A percentile compares a stretch with the other conserved stretches of the same genome.
Conservation (phyloP, 345 rosid species). For the Microcos paniculata region DNA sequence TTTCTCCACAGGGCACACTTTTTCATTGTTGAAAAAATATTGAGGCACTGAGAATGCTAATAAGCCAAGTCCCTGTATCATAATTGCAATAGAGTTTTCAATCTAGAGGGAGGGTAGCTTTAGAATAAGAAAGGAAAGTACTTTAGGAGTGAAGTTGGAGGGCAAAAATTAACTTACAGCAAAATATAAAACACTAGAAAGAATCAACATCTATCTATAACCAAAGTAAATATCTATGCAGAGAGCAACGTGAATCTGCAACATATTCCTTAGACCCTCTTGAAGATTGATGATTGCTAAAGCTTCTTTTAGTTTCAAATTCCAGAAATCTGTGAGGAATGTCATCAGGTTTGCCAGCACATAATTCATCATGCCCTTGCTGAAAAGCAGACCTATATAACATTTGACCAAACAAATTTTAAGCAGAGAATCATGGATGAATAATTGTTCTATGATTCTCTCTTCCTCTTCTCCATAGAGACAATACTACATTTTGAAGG, state of each 20-base stretch:
- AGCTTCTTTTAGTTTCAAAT: slow-evolving; percentile 1
- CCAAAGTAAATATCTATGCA: not conserved
- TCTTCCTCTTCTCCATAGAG: too few relatives aligned
- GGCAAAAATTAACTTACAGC: not conserved
- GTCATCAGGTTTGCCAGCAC: not conserved
- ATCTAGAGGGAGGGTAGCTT: too few relatives aligned
- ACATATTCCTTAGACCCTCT: not conserved
- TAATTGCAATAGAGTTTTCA: too few relatives aligned
- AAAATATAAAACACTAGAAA: not conserved
- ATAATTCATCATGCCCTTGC: not conserved
- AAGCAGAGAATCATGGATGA: not conserved
- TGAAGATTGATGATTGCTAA: not conserved
- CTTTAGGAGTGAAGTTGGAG: too few relatives aligned
- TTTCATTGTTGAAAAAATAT: not conserved
- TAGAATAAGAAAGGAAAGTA: too few relatives aligned
- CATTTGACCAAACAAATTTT: not conserved
- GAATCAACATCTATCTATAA: not conserved
- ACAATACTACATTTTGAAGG: too few relatives aligned
- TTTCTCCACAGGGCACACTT: not conserved
- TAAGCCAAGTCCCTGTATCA: not conserved
- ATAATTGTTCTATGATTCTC: too few relatives aligned
- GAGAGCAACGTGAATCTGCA: not conserved
- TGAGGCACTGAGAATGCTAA: not conserved
- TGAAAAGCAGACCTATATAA: slow-evolving; percentile 3
- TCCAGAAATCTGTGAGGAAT: not conserved